Conservation (phyloP, 2,329 filamentous ascomycete species). For the Cytospora piceae region DNA sequence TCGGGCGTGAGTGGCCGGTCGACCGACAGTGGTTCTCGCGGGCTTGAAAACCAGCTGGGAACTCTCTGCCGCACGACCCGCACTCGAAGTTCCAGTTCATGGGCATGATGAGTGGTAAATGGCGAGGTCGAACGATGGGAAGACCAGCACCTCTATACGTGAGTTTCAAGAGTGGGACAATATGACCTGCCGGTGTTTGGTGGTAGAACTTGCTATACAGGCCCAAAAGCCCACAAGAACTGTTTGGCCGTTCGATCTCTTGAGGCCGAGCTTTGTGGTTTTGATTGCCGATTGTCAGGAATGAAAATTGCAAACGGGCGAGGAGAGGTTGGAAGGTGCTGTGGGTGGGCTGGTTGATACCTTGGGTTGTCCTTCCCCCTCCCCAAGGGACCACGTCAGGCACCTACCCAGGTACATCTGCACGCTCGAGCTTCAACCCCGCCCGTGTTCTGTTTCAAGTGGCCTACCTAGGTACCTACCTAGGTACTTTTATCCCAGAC, state of each 20-base stretch:
- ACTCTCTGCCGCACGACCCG: constrained; percentile 9
- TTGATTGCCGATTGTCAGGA: not conserved
- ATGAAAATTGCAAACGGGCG: not conserved
- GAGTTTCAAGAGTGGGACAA: too few species aligned
- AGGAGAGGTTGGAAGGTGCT: not conserved
- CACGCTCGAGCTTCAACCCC: not conserved
- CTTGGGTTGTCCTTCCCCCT: too few species aligned
- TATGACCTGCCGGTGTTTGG: not conserved
- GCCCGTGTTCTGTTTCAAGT: not conserved
- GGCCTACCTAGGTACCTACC: not conserved
- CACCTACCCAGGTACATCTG: not conserved
- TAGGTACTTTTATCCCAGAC: not conserved
- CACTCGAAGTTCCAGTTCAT: constrained; percentile 12
- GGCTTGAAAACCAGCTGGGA: constrained; percentile 15
- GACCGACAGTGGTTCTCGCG: constrained; percentile 16
- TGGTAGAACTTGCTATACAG: not conserved
- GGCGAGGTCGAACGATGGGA: not conserved
- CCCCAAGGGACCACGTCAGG: too few species aligned
- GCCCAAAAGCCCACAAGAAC: too few species aligned
- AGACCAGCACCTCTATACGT: not conserved
- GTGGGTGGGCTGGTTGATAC: not conserved
- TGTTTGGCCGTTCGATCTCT: not conserved
- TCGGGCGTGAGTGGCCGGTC: constrained; percentile 12
- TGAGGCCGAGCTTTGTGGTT: not conserved
- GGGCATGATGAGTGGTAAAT: not conserved